These are phyloP conservation scores for Cryptosporidium xiaoi DNA, from an alignment of 169 alveolate genomes.

Conservation along the genomic window DNA sequence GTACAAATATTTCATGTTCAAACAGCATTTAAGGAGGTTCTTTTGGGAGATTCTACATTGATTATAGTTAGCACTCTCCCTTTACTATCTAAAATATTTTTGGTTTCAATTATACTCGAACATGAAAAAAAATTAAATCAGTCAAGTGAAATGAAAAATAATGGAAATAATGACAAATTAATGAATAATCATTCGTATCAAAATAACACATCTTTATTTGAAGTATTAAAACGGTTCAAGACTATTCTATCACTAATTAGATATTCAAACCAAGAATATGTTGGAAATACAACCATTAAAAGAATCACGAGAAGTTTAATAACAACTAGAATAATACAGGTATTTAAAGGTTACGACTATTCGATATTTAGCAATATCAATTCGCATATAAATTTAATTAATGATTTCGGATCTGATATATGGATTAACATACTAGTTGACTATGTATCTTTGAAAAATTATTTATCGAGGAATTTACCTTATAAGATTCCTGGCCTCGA, in stretches of 20 bases:
- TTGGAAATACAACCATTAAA: slow-evolving; percentile 13
- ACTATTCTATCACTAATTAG: slow-evolving; percentile 49
- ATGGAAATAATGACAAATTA: background rate
- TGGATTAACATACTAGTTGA: slow-evolving; percentile 26
- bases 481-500: slow-evolving; percentile 30
- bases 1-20: slow-evolving; percentile 54
- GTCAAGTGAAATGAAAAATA: background rate
- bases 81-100: slow-evolving; percentile 13
- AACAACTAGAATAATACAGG: slow-evolving; percentile 26
- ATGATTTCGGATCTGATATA: slow-evolving; percentile 31
- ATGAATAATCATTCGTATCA: background rate
- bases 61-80: slow-evolving; percentile 41
- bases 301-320: slow-evolving; percentile 10
- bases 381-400: background rate
- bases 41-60: slow-evolving; percentile 5
- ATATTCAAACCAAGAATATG: background rate
- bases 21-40: slow-evolving; percentile 54
- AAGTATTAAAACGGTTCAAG: slow-evolving; percentile 12
- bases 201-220: slow-evolving; percentile 1
- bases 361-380: background rate
- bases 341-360: slow-evolving; percentile 12
- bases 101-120: slow-evolving; percentile 34
- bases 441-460: background rate
- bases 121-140: slow-evolving; percentile 12
- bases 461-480: slow-evolving; percentile 16